These are phyloP conservation scores for Bjerkandera adusta DNA, from an alignment of 1,284 basidiomycete genomes.

Conservation along the genomic window DNA sequence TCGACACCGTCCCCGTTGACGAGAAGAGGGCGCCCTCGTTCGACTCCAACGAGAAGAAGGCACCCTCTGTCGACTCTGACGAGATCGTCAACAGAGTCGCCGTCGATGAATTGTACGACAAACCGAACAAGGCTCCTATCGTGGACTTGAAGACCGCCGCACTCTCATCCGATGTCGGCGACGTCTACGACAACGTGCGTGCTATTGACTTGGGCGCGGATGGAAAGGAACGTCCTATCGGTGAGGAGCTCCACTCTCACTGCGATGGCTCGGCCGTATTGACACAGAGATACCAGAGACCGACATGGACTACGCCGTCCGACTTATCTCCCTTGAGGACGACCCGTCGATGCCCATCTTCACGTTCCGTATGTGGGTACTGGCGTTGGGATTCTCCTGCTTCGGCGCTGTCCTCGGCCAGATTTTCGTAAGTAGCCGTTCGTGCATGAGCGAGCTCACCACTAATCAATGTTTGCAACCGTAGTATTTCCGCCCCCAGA, in stretches of 20 bases:
- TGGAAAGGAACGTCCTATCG: conserved; percentile 40
- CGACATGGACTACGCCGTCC: conserved; percentile 45
- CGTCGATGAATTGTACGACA: conserved; percentile 1
- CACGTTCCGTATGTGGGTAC: conserved; percentile 49
- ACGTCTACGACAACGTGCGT: conserved; percentile 36
- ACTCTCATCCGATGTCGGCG: conserved; percentile 18
- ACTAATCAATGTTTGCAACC: neutral
- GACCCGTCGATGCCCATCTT: conserved; percentile 51
- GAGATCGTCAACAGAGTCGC: conserved; percentile 18
- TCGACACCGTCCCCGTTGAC: conserved; percentile 5
- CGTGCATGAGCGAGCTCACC: conserved; percentile 14
- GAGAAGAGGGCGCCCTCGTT: conserved; percentile 12
- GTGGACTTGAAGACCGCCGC: conserved; percentile 18
- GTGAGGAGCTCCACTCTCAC: conserved; percentile 20
- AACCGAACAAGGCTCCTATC: conserved; percentile 8
- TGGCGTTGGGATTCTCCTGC: conserved; percentile 46
- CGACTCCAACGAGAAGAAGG: conserved; percentile 16
- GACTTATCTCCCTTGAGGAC: conserved; percentile 54
- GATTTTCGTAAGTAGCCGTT: conserved; percentile 44
- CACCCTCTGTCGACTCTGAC: conserved; percentile 10
- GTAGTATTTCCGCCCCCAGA: conserved; percentile 45
- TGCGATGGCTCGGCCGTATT: neutral
- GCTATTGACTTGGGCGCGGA: conserved; percentile 36
- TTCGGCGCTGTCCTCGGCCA: conserved; percentile 58
- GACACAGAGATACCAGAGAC: conserved; percentile 30